These are phyloP conservation scores for Daldinia grandis DNA, from an alignment of 495 filamentous ascomycete species.

Conservation along the genomic window DNA sequence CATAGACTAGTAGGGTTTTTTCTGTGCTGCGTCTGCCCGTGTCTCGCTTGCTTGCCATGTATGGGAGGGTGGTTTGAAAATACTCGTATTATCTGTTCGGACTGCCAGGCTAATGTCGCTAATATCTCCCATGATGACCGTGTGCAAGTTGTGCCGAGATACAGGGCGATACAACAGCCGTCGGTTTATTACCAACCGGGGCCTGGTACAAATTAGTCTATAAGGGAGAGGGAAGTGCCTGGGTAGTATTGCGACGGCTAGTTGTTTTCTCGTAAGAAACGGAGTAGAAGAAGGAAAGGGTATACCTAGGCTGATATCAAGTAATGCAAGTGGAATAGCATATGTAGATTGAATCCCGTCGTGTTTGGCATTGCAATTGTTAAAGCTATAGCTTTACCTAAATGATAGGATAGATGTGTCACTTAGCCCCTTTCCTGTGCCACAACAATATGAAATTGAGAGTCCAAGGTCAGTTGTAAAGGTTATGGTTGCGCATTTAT, in stretches of 20 bases:
- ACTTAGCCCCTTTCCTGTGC: neutral
- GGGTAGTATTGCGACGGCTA: too few relatives aligned
- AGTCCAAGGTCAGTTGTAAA: too few relatives aligned
- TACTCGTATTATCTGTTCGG: slow-evolving; percentile 40
- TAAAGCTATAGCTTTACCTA: neutral
- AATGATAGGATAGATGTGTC: neutral
- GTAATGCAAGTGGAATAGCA: neutral
- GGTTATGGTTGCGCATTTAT: too few relatives aligned
- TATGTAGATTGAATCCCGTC: neutral
- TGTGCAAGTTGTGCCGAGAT: slow-evolving; percentile 22
- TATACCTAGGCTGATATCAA: neutral
- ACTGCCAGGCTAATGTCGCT: slow-evolving; percentile 43
- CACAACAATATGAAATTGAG: neutral
- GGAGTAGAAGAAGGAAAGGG: neutral
- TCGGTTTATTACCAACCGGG: neutral
- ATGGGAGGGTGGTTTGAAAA: slow-evolving; percentile 49
- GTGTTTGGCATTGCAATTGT: neutral
- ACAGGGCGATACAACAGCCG: neutral
- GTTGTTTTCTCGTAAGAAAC: neutral
- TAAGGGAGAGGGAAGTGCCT: neutral
- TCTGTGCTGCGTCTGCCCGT: slow-evolving; percentile 46
- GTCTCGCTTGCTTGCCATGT: slow-evolving; percentile 46
- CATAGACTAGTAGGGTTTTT: slow-evolving; percentile 42
- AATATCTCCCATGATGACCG: slow-evolving; percentile 28
- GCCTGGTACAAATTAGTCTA: neutral